Conservation (phyloP, 805 yeast species). For the Monosporozyma siamensis region DNA sequence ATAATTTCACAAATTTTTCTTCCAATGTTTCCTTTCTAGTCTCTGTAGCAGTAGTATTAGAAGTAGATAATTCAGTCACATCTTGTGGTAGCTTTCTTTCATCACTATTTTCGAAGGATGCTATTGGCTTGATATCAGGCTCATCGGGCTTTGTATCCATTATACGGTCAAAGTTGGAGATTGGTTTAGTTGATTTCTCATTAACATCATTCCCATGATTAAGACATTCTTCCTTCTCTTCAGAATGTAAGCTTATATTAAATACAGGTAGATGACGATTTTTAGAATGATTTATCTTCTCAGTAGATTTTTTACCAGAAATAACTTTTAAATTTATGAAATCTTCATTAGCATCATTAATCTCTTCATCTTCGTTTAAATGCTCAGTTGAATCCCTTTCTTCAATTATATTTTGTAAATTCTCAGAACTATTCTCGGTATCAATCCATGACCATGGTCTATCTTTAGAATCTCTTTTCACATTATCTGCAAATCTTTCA, state of each 20-base stretch:
- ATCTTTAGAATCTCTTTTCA: slow-evolving; percentile 1
- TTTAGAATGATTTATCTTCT: slow-evolving; percentile 28
- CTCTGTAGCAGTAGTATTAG: not conserved
- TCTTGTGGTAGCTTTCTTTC: not conserved
- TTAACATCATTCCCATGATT: too few relatives aligned
- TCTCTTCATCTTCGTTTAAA: not conserved
- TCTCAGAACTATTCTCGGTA: slow-evolving; percentile 3
- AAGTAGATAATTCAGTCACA: not conserved
- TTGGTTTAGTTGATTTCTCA: too few relatives aligned
- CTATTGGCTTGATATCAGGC: not conserved
- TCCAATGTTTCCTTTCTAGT: slow-evolving; percentile 7
- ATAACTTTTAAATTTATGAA: slow-evolving; percentile 5
- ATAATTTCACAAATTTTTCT: slow-evolving; percentile 21
- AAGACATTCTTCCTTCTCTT: not conserved
- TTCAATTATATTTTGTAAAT: not conserved
- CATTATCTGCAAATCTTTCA: slow-evolving; percentile 5
- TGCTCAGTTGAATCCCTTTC: not conserved
- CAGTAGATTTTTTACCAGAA: not conserved
- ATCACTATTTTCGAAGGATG: too few relatives aligned
- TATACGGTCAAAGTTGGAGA: too few relatives aligned
- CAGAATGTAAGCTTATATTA: not conserved
- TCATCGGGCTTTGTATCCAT: not conserved
- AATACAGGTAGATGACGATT: slow-evolving; percentile 29
- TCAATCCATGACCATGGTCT: slow-evolving; percentile 6
- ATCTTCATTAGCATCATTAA: slow-evolving; percentile 4